Percentiles rank a stretch among this genome's conserved stretches.
Conservation (phyloP, 225 moss, liverwort and hornwort species). For the Pseudisothecium myosuroides region DNA sequence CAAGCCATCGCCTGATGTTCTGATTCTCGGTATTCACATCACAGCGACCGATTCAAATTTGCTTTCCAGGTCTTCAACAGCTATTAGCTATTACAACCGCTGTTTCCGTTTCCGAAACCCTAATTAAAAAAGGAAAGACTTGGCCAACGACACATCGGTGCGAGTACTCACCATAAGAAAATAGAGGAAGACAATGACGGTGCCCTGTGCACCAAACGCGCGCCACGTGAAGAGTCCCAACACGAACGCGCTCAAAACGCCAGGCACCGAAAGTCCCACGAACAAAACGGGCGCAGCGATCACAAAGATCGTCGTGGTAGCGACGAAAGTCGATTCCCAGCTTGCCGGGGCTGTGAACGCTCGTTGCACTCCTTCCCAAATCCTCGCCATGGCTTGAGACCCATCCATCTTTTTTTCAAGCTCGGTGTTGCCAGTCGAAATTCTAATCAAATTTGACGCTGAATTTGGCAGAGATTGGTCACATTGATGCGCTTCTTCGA, state of each 20-base stretch:
- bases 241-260: slow-evolving; percentile 64
- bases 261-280: slow-evolving; percentile 57
- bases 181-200: slow-evolving; percentile 61
- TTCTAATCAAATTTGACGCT: no score
- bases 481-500: not conserved
- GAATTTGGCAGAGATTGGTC: not conserved
- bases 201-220: slow-evolving; percentile 72
- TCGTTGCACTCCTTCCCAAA: slow-evolving; percentile 40
- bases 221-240: slow-evolving; percentile 84
- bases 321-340: slow-evolving; percentile 68
- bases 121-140: not conserved
- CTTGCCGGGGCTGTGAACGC: slow-evolving; percentile 62
- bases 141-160: not conserved
- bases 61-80: not conserved
- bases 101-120: not conserved
- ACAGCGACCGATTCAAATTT: not conserved
- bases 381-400: not conserved
- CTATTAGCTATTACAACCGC: not conserved
- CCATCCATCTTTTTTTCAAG: not conserved
- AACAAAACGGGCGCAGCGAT: slow-evolving; percentile 63
- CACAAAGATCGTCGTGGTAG: slow-evolving; percentile 61
- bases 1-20: not conserved
- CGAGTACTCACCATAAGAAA: slow-evolving; percentile 42
- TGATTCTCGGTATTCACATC: not conserved
- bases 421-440: not conserved